Evolutionary conservation across 1,139 yeast genomes (phyloP).

Genomic region (Candida smagusa): DNA sequence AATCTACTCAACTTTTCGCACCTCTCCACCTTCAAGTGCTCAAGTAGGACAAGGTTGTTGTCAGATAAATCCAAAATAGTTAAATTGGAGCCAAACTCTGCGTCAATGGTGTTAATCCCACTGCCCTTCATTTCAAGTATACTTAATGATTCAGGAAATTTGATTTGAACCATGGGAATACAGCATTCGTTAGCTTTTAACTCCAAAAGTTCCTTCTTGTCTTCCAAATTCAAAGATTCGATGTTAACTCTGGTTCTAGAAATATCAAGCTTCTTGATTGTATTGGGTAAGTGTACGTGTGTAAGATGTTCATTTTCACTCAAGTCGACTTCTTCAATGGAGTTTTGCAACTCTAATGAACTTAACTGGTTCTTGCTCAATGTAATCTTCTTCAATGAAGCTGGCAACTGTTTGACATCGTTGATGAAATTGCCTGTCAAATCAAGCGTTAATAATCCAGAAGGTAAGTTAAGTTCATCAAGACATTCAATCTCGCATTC

Average conservation of each 20-base stretch:
- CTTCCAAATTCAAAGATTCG: not conserved
- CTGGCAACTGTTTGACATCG: slow-evolving; percentile 1
- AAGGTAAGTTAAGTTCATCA: slow-evolving; percentile 2
- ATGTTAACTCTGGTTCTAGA: slow-evolving; percentile 3
- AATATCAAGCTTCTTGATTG: slow-evolving; percentile 2
- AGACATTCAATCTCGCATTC: slow-evolving; percentile 6
- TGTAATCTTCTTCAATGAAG: slow-evolving; percentile 4
- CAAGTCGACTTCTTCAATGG: slow-evolving; percentile 1
- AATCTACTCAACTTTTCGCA: slow-evolving; percentile 3
- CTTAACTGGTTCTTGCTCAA: slow-evolving; percentile 6
- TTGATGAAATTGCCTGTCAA: slow-evolving; percentile 5
- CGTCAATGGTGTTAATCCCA: slow-evolving; percentile 1
- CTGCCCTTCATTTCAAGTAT: slow-evolving; percentile 5
- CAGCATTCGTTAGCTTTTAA: slow-evolving; percentile 5
- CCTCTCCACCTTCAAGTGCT: slow-evolving; percentile 3
- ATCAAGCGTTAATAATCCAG: slow-evolving; percentile 3
- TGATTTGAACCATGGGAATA: not conserved
- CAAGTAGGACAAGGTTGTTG: slow-evolving; percentile 6
- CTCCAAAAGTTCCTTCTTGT: not conserved
- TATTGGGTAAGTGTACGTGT: slow-evolving; percentile 1
- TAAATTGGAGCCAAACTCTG: slow-evolving; percentile 6
- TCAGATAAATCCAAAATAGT: slow-evolving; percentile 6
- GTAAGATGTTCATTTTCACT: slow-evolving; percentile 2
- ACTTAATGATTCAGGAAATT: slow-evolving; percentile 4
- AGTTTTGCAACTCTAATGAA: slow-evolving; percentile 1